These are phyloP conservation scores for Citrus australasica DNA, from an alignment of 345 rosid genomes.

Conservation along the genomic window DNA sequence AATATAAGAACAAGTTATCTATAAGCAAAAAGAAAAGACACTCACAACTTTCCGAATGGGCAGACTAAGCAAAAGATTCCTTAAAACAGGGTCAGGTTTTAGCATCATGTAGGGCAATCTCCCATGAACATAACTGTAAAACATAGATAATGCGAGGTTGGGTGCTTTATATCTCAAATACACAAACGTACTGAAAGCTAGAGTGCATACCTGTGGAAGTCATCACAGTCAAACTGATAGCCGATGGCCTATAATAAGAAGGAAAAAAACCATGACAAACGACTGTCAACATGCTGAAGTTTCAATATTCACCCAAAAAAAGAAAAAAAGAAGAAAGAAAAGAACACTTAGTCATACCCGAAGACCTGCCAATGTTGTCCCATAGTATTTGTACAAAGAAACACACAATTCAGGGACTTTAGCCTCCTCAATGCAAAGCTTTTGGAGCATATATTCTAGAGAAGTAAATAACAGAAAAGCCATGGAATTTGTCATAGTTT, in stretches of 20 bases:
- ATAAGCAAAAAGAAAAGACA: neutral
- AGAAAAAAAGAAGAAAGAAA: neutral
- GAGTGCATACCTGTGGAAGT: conserved; percentile 68
- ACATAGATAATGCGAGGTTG: neutral
- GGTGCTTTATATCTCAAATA: neutral
- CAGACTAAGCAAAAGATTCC: conserved; percentile 73
- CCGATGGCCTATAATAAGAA: conserved; percentile 69
- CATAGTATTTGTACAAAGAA: conserved; percentile 73
- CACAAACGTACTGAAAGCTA: neutral
- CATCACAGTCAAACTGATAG: conserved; percentile 68
- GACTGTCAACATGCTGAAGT: neutral
- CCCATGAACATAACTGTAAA: conserved; percentile 83
- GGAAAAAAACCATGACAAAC: neutral
- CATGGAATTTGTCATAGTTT: neutral
- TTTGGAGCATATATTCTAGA: conserved; percentile 73
- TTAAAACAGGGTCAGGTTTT: conserved; percentile 81
- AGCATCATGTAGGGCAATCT: conserved; percentile 71
- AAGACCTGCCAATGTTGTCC: conserved; percentile 98
- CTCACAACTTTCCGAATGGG: conserved; percentile 87
- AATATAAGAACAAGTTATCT: neutral
- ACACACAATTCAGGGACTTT: conserved; percentile 59
- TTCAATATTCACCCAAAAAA: neutral
- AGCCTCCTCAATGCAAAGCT: conserved; percentile 58
- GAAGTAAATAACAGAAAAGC: neutral
- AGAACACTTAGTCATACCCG: conserved; percentile 38